A percentile compares a stretch with the other conserved stretches of the same genome.
phyloP scores from a whole-genome alignment of 352 stramenopile genomes.

The Pythium rishiriense region DNA sequence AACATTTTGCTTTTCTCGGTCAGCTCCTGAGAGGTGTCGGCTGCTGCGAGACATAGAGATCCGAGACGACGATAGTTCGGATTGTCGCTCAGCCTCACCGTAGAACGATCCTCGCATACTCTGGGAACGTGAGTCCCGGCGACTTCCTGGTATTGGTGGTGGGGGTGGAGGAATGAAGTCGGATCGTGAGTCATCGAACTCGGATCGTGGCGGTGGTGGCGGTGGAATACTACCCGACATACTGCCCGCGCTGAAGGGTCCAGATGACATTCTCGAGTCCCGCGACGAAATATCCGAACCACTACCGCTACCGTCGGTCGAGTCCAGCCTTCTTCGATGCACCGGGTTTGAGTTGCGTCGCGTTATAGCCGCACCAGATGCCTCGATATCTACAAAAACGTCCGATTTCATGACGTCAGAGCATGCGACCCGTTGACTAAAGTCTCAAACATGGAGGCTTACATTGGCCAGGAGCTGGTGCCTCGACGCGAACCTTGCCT shows the following conservation, averaged over 20 bases:
- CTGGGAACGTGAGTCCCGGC: conserved; percentile 48
- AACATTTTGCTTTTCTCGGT: conserved; percentile 41
- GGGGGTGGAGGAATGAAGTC: conserved; percentile 33
- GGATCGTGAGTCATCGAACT: conserved; percentile 21
- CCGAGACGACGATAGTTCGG: conserved; percentile 33
- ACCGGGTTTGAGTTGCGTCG: conserved; percentile 17
- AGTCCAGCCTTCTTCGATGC: conserved; percentile 33
- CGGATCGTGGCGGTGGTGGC: conserved; percentile 45
- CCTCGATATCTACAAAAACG: conserved; percentile 50
- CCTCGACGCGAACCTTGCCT: conserved; percentile 63
- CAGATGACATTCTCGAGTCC: conserved; percentile 59
- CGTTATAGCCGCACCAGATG: conserved; percentile 21
- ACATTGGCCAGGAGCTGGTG: conserved; percentile 79
- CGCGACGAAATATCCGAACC: conserved; percentile 54
- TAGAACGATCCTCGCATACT: conserved; percentile 62
- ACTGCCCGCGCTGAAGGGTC: conserved; percentile 28
- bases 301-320: conserved; percentile 42
- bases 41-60: conserved; percentile 49
- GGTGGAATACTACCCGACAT: conserved; percentile 38
- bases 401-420: neutral
- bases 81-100: conserved; percentile 35
- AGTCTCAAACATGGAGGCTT: conserved; percentile 21
- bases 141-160: conserved; percentile 13
- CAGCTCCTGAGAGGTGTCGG: conserved; percentile 38
- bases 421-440: neutral